Base-by-base conservation (phyloP, 2,329 filamentous ascomycete genomes). In the Fusarium decemcellulare region DNA sequence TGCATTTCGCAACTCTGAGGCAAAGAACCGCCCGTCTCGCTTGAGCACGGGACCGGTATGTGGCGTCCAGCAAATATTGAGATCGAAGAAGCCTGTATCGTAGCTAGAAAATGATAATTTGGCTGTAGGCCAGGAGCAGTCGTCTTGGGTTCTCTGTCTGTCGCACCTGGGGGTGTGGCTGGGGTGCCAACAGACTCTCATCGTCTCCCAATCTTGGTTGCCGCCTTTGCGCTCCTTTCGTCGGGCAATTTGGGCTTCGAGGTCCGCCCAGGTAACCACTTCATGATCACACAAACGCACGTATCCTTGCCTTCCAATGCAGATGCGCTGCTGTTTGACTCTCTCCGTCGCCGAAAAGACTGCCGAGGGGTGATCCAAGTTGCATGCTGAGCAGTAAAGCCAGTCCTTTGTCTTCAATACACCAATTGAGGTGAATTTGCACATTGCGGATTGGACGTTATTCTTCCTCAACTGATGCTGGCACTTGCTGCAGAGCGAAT, bases 231-330 rank as follows among this genome's bases (percentile, higher is more conserved):
- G 4, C 15, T 40, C 11, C 16, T 12, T n/a, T 40, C 6, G 37
- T 14, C 37, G 14, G 44, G 44, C 44, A 10, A 48, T 48, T 32
- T 48, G 44, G 32, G 44, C 27, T 27, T 48, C 44, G 15, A 48
- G 23, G 44, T 48, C 44, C 32, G 44, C 44, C 44, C 44, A 48
- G n/a, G 11, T 48, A 27, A 48, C 32, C 23, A 48, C 44, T 48
- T 48, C 23, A 48, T 48, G 44, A 34, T 48, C 27, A 27, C 44
- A 48, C 23, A 48, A 6, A 32, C 44, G 44, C 44, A 48, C 23
- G 29, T 48, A 48, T n/a, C 44, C 44, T 27, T 48, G 44, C 44
- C 44, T 48, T 48, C 7, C 44, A 32, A 48, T 48, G 29, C 44
- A 48, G 44, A 48, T 27, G 27, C 44, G 44, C 10, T 48, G 18